Conservation (phyloP, 2,329 filamentous ascomycete genomes). For the Septoria petroselini region DNA sequence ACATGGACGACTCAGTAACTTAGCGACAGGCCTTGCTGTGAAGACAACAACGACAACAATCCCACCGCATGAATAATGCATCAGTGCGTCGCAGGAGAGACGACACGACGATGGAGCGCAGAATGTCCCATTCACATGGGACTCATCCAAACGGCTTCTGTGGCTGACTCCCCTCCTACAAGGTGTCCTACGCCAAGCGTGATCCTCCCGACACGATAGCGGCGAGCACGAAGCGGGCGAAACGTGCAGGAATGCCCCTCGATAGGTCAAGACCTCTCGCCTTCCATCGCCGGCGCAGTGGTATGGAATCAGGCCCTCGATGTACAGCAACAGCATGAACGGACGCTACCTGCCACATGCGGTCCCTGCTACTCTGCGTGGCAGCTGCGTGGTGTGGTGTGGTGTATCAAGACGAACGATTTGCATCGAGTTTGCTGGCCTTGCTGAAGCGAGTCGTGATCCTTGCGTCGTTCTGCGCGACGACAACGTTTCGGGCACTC, state of each 20-base stretch:
- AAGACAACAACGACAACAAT: not conserved
- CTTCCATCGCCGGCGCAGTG: not conserved
- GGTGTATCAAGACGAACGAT: no score
- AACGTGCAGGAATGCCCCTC: not conserved
- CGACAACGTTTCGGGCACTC: conserved; percentile 1
- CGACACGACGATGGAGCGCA: not conserved
- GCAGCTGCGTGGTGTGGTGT: no score
- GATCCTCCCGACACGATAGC: not conserved
- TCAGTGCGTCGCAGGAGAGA: not conserved
- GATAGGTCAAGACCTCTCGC: not conserved
- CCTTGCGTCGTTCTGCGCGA: not conserved
- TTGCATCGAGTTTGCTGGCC: no score
- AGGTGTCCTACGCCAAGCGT: not conserved
- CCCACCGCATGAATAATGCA: not conserved
- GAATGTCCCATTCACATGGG: not conserved
- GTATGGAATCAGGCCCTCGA: no score
- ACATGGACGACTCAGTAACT: not conserved
- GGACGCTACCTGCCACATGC: no score
- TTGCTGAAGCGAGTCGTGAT: not conserved
- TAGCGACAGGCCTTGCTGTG: not conserved
- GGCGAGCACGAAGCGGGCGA: not conserved
- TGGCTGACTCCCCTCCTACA: not conserved
- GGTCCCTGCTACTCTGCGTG: no score
- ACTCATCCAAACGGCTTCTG: not conserved
- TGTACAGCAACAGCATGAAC: no score